These are phyloP conservation scores for Austroboletus novae-zelandiae DNA, from an alignment of 1,284 basidiomycete genomes.

Conservation along the genomic window DNA sequence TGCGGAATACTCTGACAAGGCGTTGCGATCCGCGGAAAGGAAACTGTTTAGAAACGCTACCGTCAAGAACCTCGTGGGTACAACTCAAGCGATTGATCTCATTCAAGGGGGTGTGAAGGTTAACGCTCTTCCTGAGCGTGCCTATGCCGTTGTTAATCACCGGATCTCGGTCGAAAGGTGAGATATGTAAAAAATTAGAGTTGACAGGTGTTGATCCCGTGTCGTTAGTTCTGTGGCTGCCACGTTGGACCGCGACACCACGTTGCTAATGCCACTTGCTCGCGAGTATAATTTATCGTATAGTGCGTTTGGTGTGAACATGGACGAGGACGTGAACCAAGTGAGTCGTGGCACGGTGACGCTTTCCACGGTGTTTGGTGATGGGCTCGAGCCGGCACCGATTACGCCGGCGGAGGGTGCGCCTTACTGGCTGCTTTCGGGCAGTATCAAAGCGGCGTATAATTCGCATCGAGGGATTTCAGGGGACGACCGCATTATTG, in stretches of 20 bases:
- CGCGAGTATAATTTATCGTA: conserved; percentile 44
- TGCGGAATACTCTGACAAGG: too few relatives aligned
- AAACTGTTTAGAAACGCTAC: not conserved
- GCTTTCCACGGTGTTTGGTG: conserved; percentile 38
- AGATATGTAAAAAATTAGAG: conserved; percentile 38
- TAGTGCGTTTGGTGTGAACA: conserved; percentile 38
- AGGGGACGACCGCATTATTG: conserved; percentile 33
- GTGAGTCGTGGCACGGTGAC: conserved; percentile 38
- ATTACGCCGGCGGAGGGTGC: conserved; percentile 45
- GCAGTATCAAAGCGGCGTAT: conserved; percentile 48
- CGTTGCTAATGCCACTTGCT: conserved; percentile 34
- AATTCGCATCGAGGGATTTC: conserved; percentile 36
- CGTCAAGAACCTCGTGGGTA: conserved; percentile 38
- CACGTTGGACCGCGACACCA: too few relatives aligned
- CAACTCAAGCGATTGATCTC: conserved; percentile 62
- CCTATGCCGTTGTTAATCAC: conserved; percentile 50
- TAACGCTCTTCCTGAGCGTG: conserved; percentile 58
- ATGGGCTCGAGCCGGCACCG: conserved; percentile 53
- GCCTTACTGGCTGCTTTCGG: conserved; percentile 49
- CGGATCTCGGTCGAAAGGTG: conserved; percentile 27
- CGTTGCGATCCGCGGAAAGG: too few relatives aligned
- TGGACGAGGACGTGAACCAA: conserved; percentile 7
- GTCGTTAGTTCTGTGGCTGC: too few relatives aligned
- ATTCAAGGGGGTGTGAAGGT: conserved; percentile 60
- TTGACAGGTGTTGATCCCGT: conserved; percentile 33